These are phyloP conservation scores for Xerocomus brunneocitrinus DNA, from an alignment of 768 basidiomycete genomes.

Conservation along the genomic window DNA sequence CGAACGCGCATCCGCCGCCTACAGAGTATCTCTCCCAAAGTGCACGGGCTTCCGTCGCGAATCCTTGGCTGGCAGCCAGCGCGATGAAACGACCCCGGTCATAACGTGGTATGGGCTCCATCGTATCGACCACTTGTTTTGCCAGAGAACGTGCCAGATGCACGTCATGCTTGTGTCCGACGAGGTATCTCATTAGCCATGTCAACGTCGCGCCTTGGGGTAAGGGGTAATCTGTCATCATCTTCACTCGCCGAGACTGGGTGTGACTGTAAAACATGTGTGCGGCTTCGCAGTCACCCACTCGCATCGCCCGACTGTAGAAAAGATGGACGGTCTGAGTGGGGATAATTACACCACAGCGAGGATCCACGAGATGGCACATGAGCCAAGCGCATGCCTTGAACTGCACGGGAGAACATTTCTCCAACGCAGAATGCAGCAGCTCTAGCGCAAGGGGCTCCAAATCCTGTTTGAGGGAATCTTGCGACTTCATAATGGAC, in stretches of 20 bases:
- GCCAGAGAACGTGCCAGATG: slow-evolving; percentile 49
- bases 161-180: slow-evolving; percentile 33
- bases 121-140: slow-evolving; percentile 41
- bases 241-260: slow-evolving; percentile 30
- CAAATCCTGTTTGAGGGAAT: slow-evolving; percentile 21
- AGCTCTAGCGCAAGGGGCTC: slow-evolving; percentile 39
- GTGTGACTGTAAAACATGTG: slow-evolving; percentile 45
- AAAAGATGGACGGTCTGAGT: slow-evolving; percentile 42
- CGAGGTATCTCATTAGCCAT: slow-evolving; percentile 52
- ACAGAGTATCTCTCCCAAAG: slow-evolving; percentile 56
- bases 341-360: slow-evolving; percentile 35
- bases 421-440: slow-evolving; percentile 40
- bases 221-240: slow-evolving; percentile 41
- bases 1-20: slow-evolving; percentile 36
- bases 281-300: slow-evolving; percentile 33
- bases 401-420: slow-evolving; percentile 35
- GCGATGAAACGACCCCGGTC: slow-evolving; percentile 50
- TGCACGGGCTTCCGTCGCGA: slow-evolving; percentile 42
- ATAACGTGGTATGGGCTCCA: slow-evolving; percentile 39
- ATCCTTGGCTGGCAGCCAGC: slow-evolving; percentile 42
- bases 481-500: slow-evolving; percentile 22
- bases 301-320: slow-evolving; percentile 38
- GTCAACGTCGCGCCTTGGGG: slow-evolving; percentile 44
- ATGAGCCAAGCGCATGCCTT: slow-evolving; percentile 40
- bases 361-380: slow-evolving; percentile 30